Evolutionary conservation across 2,329 filamentous ascomycete genomes (phyloP).

Genomic region (Trichoderma sp.): DNA sequence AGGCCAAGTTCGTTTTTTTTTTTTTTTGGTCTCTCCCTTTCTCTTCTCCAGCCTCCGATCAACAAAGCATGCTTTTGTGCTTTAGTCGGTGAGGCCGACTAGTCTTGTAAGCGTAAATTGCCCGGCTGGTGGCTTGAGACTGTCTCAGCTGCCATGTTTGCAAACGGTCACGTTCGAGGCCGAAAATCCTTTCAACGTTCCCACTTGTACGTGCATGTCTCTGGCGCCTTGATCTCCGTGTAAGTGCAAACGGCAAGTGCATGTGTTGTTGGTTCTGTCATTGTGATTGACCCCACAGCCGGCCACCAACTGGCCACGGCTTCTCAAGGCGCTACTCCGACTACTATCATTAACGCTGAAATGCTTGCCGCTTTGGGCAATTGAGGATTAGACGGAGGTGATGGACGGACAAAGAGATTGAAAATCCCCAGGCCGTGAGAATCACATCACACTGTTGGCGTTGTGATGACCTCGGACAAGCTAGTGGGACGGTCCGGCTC

Average conservation of each 20-base stretch:
- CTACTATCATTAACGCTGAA: background rate
- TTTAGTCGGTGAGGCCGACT: slow-evolving; percentile 20
- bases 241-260: slow-evolving; percentile 20
- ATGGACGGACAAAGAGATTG: background rate
- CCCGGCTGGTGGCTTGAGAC: slow-evolving; percentile 12
- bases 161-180: slow-evolving; percentile 4
- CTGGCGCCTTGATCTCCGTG: slow-evolving; percentile 20
- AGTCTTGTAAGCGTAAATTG: slow-evolving; percentile 11
- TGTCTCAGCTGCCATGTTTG: slow-evolving; percentile 15
- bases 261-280: slow-evolving; percentile 24
- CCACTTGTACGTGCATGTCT: slow-evolving; percentile 21
- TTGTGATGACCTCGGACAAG: slow-evolving; percentile 20
- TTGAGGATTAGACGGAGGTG: background rate
- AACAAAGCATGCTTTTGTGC: background rate
- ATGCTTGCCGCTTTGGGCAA: slow-evolving; percentile 21
- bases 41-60: background rate
- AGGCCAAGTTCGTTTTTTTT: slow-evolving; percentile 1
- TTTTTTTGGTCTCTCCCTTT: no score
- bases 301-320: background rate
- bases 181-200: slow-evolving; percentile 22
- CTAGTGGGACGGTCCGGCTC: slow-evolving; percentile 32
- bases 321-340: slow-evolving; percentile 4
- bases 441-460: slow-evolving; percentile 13
- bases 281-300: slow-evolving; percentile 27
- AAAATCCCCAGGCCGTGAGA: background rate